Percentiles rank a stretch among this genome's conserved stretches.
Conservation (phyloP, 2,329 filamentous ascomycete genomes). For the Akanthomyces lecanii region DNA sequence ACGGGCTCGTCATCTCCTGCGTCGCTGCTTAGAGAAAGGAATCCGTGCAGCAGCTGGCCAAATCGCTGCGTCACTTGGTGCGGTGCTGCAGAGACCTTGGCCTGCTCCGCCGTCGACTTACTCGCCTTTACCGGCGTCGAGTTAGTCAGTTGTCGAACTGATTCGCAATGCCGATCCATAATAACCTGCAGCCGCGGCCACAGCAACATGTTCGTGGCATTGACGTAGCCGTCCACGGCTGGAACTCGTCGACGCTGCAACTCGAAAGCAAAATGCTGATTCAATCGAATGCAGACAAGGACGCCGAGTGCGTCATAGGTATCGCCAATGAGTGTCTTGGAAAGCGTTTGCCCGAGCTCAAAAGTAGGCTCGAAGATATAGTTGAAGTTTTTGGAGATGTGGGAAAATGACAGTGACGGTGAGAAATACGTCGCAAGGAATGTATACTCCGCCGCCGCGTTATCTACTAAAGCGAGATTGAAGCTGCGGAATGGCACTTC, state of each 20-base stretch:
- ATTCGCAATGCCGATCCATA: slow-evolving; percentile 91
- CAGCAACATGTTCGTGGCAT: slow-evolving; percentile 89
- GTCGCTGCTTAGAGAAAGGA: slow-evolving; percentile 79
- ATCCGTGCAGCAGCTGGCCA: slow-evolving; percentile 82
- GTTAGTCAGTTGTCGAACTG: slow-evolving; percentile 62
- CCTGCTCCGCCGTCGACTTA: slow-evolving; percentile 44
- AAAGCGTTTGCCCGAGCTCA: slow-evolving; percentile 71
- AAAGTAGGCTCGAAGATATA: slow-evolving; percentile 91
- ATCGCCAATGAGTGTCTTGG: slow-evolving; percentile 69
- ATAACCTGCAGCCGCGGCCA: slow-evolving; percentile 94
- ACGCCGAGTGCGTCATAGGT: slow-evolving; percentile 83
- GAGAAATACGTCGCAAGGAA: slow-evolving; percentile 90
- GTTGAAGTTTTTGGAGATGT: slow-evolving; percentile 76
- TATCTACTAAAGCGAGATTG: slow-evolving; percentile 90
- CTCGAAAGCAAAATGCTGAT: slow-evolving; percentile 91
- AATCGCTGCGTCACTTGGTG: slow-evolving; percentile 94
- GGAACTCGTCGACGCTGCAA: slow-evolving; percentile 88
- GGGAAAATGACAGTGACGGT: slow-evolving; percentile 67
- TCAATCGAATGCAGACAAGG: slow-evolving; percentile 85
- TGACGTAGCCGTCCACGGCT: slow-evolving; percentile 84
- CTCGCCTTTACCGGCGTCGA: slow-evolving; percentile 44
- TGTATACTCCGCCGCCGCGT: slow-evolving; percentile 89
- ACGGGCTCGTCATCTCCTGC: slow-evolving; percentile 90
- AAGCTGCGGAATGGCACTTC: slow-evolving; percentile 92
- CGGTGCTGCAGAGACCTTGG: slow-evolving; percentile 71